Evolutionary conservation across 768 basidiomycete species (phyloP).

Genomic region (Termitomyces sp.): DNA sequence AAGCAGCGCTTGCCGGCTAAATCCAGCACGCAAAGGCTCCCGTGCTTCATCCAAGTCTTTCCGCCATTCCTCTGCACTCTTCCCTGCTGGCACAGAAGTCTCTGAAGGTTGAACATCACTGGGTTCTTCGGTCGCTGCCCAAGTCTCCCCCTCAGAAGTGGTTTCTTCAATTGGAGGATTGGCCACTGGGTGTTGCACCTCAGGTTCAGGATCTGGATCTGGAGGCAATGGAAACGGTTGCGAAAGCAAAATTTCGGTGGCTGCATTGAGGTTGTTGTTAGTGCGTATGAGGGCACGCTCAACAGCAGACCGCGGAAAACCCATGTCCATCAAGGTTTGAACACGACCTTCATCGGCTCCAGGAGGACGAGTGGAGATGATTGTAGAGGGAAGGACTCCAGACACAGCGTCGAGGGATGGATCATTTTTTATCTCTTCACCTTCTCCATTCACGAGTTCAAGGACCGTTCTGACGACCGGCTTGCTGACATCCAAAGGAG

Average conservation of each 20-base stretch:
- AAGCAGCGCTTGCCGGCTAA: conserved; percentile 68
- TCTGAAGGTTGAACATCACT: conserved; percentile 22
- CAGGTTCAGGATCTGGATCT: conserved; percentile 51
- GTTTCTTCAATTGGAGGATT: conserved; percentile 15
- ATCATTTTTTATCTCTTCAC: conserved; percentile 64
- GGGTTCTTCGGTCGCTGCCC: conserved; percentile 22
- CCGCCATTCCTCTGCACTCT: conserved; percentile 60
- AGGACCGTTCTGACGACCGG: conserved; percentile 75
- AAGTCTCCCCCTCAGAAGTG: conserved; percentile 27
- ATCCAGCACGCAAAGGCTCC: conserved; percentile 57
- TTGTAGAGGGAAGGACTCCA: conserved; percentile 19
- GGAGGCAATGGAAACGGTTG: conserved; percentile 78
- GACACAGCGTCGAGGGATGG: conserved; percentile 26
- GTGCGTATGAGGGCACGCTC: conserved; percentile 81
- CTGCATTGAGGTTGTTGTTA: conserved; percentile 85
- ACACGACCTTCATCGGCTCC: conserved; percentile 77
- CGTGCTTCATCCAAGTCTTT: conserved; percentile 64
- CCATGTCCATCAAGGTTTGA: conserved; percentile 91
- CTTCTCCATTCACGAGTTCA: conserved; percentile 78
- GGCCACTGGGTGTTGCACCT: conserved; percentile 20
- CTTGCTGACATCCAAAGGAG: conserved; percentile 73
- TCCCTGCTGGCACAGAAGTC: conserved; percentile 28
- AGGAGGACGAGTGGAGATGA: conserved; percentile 31
- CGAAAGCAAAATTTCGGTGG: conserved; percentile 81
- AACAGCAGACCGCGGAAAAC: conserved; percentile 87